These are phyloP conservation scores for Lachnellula subtilissima DNA, from an alignment of 2,329 filamentous ascomycete genomes.

Conservation along the genomic window DNA sequence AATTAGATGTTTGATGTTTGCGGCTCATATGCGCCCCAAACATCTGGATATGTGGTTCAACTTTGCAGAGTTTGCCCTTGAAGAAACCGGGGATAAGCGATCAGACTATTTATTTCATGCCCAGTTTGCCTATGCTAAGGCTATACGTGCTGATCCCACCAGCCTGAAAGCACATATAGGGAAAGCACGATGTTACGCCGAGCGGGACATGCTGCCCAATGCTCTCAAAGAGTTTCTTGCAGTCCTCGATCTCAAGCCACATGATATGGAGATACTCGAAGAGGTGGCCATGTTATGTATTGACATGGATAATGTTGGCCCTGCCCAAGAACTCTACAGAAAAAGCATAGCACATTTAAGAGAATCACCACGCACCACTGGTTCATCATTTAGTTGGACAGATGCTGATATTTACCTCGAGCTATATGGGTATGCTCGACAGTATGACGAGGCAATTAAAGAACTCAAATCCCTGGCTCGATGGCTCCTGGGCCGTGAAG, in stretches of 20 bases:
- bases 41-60: constrained; percentile 54
- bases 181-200: constrained; percentile 54
- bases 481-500: constrained; percentile 73
- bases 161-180: constrained; percentile 52
- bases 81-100: constrained; percentile 43
- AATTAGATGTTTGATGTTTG: constrained; percentile 55
- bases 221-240: constrained; percentile 54
- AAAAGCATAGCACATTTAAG: constrained; percentile 29
- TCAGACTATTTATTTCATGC: constrained; percentile 48
- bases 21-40: constrained; percentile 58
- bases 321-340: constrained; percentile 32
- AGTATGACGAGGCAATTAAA: constrained; percentile 60
- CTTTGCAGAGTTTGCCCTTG: constrained; percentile 53
- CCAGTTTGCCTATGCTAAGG: constrained; percentile 54
- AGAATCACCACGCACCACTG: constrained; percentile 6
- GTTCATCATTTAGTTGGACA: constrained; percentile 53
- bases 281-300: constrained; percentile 33
- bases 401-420: constrained; percentile 84
- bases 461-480: constrained; percentile 69
- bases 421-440: constrained; percentile 61
- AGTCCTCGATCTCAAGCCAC: constrained; percentile 44
- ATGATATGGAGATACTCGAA: constrained; percentile 39
- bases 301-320: constrained; percentile 28
- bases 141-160: constrained; percentile 51
- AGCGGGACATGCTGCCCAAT: constrained; percentile 48